These are phyloP conservation scores for Fragaria iinumae DNA, from an alignment of 306 rosid species.

Conservation along the genomic window DNA sequence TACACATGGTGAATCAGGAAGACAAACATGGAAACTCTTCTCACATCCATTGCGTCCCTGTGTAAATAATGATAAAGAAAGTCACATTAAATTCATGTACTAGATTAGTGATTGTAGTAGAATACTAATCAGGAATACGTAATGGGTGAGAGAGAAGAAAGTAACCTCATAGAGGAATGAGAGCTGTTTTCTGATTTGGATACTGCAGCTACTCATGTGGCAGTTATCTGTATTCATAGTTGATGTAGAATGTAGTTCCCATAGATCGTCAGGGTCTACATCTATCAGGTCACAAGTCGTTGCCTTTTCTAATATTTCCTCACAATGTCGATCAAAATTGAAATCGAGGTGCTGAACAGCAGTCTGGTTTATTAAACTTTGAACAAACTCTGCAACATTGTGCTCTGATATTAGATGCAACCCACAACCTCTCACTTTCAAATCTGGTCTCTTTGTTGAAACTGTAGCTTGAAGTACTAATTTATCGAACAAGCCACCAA, in stretches of 20 bases:
- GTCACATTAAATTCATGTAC: background rate
- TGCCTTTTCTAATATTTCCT: background rate
- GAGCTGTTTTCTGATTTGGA: background rate
- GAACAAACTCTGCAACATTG: background rate
- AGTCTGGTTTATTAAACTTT: background rate
- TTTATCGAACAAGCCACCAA: background rate
- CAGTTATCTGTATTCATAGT: background rate
- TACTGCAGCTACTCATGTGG: background rate
- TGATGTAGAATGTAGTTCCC: no score
- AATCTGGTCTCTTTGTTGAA: background rate
- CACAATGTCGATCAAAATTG: background rate
- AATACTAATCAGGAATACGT: no score
- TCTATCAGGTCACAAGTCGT: background rate
- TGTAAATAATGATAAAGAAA: background rate
- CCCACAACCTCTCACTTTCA: constrained; percentile 10
- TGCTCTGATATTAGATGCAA: background rate
- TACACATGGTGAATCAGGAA: background rate
- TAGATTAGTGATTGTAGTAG: background rate
- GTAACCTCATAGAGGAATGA: background rate
- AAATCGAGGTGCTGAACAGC: background rate
- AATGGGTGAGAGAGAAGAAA: no score
- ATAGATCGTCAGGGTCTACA: no score
- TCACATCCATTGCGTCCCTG: background rate
- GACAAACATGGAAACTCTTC: background rate
- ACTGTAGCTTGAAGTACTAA: background rate